phyloP scores from a whole-genome alignment of 2,329 filamentous ascomycete genomes.

The Trichoderma atrobrunneum region DNA sequence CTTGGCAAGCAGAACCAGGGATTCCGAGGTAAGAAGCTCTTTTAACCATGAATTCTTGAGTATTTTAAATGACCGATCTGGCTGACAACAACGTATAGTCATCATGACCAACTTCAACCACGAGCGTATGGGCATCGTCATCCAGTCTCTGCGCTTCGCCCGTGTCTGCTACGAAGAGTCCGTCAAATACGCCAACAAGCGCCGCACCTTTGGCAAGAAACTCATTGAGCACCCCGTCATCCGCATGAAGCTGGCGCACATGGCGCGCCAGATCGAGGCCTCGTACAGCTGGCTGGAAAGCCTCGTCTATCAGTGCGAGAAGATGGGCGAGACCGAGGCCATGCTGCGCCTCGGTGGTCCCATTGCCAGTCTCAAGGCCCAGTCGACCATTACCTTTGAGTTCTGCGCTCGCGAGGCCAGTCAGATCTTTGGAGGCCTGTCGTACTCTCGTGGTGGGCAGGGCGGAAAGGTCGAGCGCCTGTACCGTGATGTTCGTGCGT shows the following conservation, averaged over 20 bases:
- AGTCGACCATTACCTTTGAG: conserved; percentile 91
- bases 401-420: conserved; percentile 95
- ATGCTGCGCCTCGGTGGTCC: conserved; percentile 94
- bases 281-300: conserved; percentile 97
- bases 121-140: conserved; percentile 97
- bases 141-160: conserved; percentile 92
- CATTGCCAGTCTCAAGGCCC: conserved; percentile 91
- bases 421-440: conserved; percentile 95
- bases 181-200: conserved; percentile 96
- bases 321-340: conserved; percentile 91
- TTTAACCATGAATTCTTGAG: not conserved
- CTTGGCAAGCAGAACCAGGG: conserved; percentile 98
- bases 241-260: conserved; percentile 94
- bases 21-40: conserved; percentile 65
- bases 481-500: conserved; percentile 92
- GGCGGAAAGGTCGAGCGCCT: conserved; percentile 92
- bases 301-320: conserved; percentile 86
- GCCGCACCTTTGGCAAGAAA: conserved; percentile 92
- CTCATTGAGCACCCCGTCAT: conserved; percentile 97
- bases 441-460: conserved; percentile 89
- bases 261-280: conserved; percentile 97
- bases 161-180: conserved; percentile 97
- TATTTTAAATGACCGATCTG: no score
- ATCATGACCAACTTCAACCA: conserved; percentile 99
- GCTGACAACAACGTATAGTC: conserved; percentile 47